Conservation (phyloP, 2,329 filamentous ascomycete genomes). For the Hypoxylon sp. region DNA sequence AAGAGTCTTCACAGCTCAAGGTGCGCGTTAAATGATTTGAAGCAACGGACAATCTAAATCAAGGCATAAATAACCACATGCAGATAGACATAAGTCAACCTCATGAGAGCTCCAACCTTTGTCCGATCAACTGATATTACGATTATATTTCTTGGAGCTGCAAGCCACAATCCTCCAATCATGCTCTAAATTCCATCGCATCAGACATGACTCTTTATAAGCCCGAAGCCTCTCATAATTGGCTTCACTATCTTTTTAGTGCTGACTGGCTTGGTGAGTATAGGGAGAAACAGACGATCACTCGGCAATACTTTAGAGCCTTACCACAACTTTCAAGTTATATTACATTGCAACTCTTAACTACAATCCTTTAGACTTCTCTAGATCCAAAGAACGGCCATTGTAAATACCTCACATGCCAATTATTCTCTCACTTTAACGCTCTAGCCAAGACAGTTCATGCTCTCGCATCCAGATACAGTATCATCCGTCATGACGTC, state of each 20-base stretch:
- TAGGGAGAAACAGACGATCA: not conserved
- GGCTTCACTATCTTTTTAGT: slow-evolving; percentile 2
- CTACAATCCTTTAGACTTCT: slow-evolving; percentile 2
- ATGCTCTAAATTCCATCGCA: not conserved
- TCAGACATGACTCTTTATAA: not conserved
- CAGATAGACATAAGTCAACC: not conserved
- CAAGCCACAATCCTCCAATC: slow-evolving; percentile 23
- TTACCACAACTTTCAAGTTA: not conserved
- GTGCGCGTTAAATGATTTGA: not conserved
- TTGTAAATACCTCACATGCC: not conserved
- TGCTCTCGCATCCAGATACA: not conserved
- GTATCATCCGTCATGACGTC: not conserved
- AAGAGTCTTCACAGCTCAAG: not conserved
- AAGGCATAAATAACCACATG: not conserved
- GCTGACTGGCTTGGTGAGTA: slow-evolving; percentile 12
- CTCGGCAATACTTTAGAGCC: not conserved
- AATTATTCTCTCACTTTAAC: not conserved
- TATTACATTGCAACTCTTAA: not conserved
- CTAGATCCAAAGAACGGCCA: not conserved
- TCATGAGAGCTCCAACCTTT: not conserved
- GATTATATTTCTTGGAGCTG: slow-evolving; percentile 3
- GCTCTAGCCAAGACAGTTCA: not conserved
- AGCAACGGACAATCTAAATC: not conserved
- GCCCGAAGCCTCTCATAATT: not conserved
- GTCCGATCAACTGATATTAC: not conserved